phyloP scores from a whole-genome alignment of 2,329 filamentous ascomycete genomes.

The Rhynchosporium graminicola region DNA sequence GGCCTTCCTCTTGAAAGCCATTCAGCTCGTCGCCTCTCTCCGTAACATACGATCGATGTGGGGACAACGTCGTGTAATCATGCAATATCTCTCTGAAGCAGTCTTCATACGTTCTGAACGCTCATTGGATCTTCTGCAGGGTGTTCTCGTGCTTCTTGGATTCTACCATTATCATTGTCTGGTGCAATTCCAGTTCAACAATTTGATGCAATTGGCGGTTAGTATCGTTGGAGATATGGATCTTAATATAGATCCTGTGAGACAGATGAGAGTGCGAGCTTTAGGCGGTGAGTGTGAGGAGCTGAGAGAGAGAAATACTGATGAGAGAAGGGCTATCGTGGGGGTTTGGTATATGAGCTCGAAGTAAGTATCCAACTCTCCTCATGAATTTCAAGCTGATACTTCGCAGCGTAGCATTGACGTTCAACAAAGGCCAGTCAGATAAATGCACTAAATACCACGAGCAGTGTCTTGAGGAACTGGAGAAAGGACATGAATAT shows the following conservation, averaged over 20 bases:
- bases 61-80: slow-evolving; percentile 51
- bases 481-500: slow-evolving; percentile 42
- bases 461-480: slow-evolving; percentile 50
- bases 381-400: not conserved
- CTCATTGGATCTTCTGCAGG: slow-evolving; percentile 52
- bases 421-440: slow-evolving; percentile 32
- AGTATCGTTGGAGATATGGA: slow-evolving; percentile 51
- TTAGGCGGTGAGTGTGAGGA: slow-evolving; percentile 33
- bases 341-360: slow-evolving; percentile 58
- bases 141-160: slow-evolving; percentile 50
- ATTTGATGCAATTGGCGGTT: slow-evolving; percentile 50
- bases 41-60: slow-evolving; percentile 50
- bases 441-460: slow-evolving; percentile 55
- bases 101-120: slow-evolving; percentile 52
- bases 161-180: slow-evolving; percentile 59
- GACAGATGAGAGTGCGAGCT: not conserved
- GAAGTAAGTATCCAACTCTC: slow-evolving; percentile 44
- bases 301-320: slow-evolving; percentile 47
- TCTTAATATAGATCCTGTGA: slow-evolving; percentile 45
- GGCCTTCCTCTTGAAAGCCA: slow-evolving; percentile 51
- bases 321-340: slow-evolving; percentile 54
- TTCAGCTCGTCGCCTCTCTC: slow-evolving; percentile 53
- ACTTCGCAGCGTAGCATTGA: slow-evolving; percentile 17
- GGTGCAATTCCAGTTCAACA: slow-evolving; percentile 54
- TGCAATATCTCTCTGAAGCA: slow-evolving; percentile 49